Conservation (phyloP, 805 yeast species). For the Limtongozyma cylindracea region DNA sequence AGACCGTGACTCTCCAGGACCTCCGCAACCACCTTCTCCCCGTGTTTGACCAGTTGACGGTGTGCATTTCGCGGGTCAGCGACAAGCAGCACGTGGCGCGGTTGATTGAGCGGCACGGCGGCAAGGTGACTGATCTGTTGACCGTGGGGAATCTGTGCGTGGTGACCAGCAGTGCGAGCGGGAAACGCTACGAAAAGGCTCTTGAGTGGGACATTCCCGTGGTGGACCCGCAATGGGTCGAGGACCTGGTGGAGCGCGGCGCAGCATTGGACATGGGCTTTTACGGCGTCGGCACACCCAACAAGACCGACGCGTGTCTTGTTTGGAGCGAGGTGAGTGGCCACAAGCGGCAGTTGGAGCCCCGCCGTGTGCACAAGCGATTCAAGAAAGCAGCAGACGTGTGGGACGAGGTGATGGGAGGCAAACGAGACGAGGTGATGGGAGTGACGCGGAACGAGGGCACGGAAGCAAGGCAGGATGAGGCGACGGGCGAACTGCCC, state of each 20-base stretch:
- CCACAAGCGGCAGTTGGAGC: too few species aligned
- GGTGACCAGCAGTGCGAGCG: constrained; percentile 22
- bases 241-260: constrained; percentile 17
- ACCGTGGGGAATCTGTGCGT: constrained; percentile 16
- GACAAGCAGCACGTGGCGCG: constrained; percentile 1
- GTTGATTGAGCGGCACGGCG: constrained; percentile 18
- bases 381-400: too few species aligned
- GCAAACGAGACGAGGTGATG: too few species aligned
- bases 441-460: too few species aligned
- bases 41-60: constrained; percentile 16
- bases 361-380: too few species aligned
- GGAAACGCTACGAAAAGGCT: constrained; percentile 26
- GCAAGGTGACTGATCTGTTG: constrained; percentile 22
- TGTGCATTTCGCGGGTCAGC: constrained; percentile 17
- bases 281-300: constrained; percentile 10
- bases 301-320: constrained; percentile 7
- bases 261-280: constrained; percentile 14
- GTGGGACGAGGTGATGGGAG: too few species aligned
- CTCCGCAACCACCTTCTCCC: too few species aligned
- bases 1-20: too few species aligned
- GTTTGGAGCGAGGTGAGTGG: constrained; percentile 14
- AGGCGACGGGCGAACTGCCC: too few species aligned
- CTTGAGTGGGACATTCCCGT: constrained; percentile 24
- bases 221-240: constrained; percentile 23
- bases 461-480: too few species aligned